Evolutionary conservation across 2,329 filamentous ascomycete genomes (phyloP).

Genomic region (Incumbomyces delicatus): DNA sequence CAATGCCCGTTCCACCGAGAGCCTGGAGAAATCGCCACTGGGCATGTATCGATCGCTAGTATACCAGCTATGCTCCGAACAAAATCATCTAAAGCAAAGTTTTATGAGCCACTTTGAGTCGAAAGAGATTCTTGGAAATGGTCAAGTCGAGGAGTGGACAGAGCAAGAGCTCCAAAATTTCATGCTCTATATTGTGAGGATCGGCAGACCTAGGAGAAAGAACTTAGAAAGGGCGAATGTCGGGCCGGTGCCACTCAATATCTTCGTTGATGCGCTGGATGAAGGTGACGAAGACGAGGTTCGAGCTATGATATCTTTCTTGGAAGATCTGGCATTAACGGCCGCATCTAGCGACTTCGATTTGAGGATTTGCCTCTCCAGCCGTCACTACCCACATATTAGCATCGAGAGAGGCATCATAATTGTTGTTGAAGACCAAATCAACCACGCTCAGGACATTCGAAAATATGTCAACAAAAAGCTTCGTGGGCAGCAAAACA

Average conservation of each 20-base stretch:
- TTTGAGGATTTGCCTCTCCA: conserved; percentile 32
- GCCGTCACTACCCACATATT: conserved; percentile 37
- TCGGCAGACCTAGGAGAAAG: too few species aligned
- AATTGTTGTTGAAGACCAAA: conserved; percentile 27
- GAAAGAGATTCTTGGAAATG: too few species aligned
- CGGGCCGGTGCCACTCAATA: not conserved
- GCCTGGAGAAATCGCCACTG: conserved; percentile 35
- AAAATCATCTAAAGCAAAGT: not conserved
- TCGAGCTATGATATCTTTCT: conserved; percentile 28
- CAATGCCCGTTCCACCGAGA: conserved; percentile 33
- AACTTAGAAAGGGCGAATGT: not conserved
- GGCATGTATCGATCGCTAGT: conserved; percentile 44
- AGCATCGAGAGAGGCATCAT: conserved; percentile 23
- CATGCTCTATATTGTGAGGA: too few species aligned
- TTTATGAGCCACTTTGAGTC: not conserved
- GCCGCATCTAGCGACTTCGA: conserved; percentile 5
- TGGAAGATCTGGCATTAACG: conserved; percentile 25
- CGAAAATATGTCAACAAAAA: conserved; percentile 24
- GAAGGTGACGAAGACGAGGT: conserved; percentile 34
- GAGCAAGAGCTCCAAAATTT: not conserved
- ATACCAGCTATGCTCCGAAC: not conserved
- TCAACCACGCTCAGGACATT: conserved; percentile 26
- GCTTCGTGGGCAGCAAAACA: not conserved
- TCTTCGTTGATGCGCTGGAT: conserved; percentile 38
- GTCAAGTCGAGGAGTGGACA: not conserved